phyloP scores from a whole-genome alignment of 1,284 basidiomycete species.

The Coniferiporia weirii region DNA sequence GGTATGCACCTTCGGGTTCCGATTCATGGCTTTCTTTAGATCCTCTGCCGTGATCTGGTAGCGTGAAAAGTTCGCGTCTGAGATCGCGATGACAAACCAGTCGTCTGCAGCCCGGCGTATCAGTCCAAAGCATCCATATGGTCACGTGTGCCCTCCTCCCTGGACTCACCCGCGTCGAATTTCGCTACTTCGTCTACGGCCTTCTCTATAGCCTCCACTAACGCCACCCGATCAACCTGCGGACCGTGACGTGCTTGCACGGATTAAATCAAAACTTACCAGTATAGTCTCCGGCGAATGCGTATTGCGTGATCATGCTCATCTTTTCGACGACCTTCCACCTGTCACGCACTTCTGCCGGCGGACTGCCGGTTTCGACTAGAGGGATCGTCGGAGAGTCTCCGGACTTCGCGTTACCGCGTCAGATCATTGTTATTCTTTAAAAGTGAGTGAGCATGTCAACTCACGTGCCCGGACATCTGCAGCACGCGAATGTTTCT shows the following conservation, averaged over 20 bases:
- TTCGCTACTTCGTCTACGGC: constrained; percentile 53
- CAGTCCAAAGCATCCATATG: not conserved
- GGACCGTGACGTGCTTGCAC: not conserved
- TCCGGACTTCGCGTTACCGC: constrained; percentile 43
- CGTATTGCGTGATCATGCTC: constrained; percentile 60
- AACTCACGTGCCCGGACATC: constrained; percentile 60
- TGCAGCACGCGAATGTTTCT: constrained; percentile 22
- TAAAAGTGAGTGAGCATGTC: not conserved
- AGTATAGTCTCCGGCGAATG: constrained; percentile 62
- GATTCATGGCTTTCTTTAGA: constrained; percentile 49
- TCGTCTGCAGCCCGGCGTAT: constrained; percentile 39
- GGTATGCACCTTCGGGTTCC: constrained; percentile 59
- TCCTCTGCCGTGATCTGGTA: constrained; percentile 61
- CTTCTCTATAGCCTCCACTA: constrained; percentile 61
- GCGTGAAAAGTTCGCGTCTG: constrained; percentile 61
- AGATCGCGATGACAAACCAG: constrained; percentile 65
- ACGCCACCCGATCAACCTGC: constrained; percentile 5
- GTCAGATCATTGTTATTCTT: constrained; percentile 1
- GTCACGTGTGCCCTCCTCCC: not conserved
- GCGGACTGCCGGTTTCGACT: constrained; percentile 43
- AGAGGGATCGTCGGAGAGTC: constrained; percentile 53
- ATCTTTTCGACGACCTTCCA: constrained; percentile 68
- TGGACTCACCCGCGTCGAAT: constrained; percentile 49
- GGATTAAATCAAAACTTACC: constrained; percentile 30
- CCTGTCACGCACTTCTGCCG: constrained; percentile 46